A percentile compares a stretch with the other conserved stretches of the same genome.
These are phyloP conservation scores for Cytospora schulzeri DNA, from an alignment of 2,329 filamentous ascomycete species.

Conservation along the genomic window DNA sequence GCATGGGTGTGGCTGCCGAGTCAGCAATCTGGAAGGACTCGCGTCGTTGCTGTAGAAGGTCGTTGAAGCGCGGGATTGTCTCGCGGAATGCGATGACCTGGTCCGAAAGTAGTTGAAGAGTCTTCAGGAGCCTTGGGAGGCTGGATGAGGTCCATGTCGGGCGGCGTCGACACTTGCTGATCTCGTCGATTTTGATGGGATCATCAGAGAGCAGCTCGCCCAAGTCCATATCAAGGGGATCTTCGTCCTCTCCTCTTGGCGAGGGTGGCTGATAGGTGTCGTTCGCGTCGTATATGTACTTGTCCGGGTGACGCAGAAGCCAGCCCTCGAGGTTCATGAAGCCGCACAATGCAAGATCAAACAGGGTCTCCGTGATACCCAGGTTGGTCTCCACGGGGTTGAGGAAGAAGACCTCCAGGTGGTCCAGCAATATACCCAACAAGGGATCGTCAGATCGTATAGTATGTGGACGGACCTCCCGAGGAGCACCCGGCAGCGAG, in stretches of 20 bases:
- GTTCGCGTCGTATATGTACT: conserved; percentile 59
- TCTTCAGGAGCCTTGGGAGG: conserved; percentile 55
- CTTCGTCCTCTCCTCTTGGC: conserved; percentile 34
- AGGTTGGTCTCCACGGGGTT: conserved; percentile 93
- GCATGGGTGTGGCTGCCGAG: conserved; percentile 40
- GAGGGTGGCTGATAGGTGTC: conserved; percentile 31
- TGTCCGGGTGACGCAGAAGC: conserved; percentile 74
- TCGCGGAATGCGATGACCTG: conserved; percentile 65
- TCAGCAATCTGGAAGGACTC: conserved; percentile 66
- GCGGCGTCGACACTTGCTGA: conserved; percentile 54
- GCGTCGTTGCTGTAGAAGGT: conserved; percentile 66
- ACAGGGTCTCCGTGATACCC: conserved; percentile 78
- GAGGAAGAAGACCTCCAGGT: conserved; percentile 79
- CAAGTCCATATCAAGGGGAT: conserved; percentile 33
- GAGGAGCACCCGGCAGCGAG: conserved; percentile 61
- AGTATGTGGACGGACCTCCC: conserved; percentile 62
- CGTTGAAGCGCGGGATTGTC: conserved; percentile 71
- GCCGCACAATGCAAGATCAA: conserved; percentile 81
- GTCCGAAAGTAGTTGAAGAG: conserved; percentile 62
- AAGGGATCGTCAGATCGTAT: conserved; percentile 64
- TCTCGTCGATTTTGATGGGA: conserved; percentile 46
- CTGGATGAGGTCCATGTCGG: conserved; percentile 56
- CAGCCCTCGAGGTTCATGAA: conserved; percentile 88
- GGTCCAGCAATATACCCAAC: conserved; percentile 66
- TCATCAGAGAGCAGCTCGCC: conserved; percentile 35